Conservation (phyloP, 345 rosid genomes). For the Pseudoturritis turrita region DNA sequence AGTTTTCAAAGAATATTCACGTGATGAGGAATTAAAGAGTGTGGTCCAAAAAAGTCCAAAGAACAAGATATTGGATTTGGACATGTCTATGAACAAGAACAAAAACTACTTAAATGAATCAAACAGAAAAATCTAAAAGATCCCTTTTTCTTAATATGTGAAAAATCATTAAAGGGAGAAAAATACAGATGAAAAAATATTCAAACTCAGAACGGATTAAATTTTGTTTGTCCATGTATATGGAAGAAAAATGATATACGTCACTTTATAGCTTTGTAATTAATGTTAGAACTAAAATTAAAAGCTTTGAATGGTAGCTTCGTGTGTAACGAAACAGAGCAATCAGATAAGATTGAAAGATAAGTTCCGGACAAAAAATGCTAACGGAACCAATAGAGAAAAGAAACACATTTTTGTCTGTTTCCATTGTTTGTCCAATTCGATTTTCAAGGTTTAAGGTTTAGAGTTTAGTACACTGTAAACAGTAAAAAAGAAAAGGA, state of each 20-base stretch:
- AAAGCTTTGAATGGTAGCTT: not conserved
- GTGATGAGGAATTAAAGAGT: not conserved
- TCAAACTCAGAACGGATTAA: not conserved
- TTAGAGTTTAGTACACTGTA: no score
- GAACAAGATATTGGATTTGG: not conserved
- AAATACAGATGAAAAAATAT: not conserved
- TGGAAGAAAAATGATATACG: not conserved
- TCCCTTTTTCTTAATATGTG: not conserved
- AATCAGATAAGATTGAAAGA: not conserved
- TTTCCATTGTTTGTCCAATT: no score
- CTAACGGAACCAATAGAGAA: not conserved
- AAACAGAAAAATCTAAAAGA: slow-evolving; percentile 8
- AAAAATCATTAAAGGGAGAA: not conserved
- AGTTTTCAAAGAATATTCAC: not conserved
- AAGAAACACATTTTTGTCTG: no score
- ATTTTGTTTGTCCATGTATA: not conserved
- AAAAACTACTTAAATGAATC: slow-evolving; percentile 4
- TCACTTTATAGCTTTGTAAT: not conserved
- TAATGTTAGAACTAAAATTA: not conserved
- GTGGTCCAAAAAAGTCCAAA: slow-evolving; percentile 8
- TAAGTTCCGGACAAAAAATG: not conserved
- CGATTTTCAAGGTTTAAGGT: no score
- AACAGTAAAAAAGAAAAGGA: no score
- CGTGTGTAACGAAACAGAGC: not conserved
- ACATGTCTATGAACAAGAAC: slow-evolving; percentile 3